These are phyloP conservation scores for Clavispora phyllophila DNA, from an alignment of 805 yeast species.

Conservation along the genomic window DNA sequence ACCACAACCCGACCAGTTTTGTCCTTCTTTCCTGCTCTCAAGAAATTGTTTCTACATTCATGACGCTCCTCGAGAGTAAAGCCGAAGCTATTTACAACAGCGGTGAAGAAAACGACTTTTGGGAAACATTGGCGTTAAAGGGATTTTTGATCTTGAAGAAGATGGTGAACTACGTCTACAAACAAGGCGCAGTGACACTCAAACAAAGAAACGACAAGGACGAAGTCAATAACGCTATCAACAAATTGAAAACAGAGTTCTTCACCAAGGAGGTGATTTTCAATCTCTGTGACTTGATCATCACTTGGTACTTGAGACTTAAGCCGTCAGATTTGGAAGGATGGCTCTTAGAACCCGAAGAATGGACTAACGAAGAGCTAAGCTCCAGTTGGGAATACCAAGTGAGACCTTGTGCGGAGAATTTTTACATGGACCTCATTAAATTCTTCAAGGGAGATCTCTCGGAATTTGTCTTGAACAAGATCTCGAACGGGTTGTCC, in stretches of 20 bases:
- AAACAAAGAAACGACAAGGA: constrained; percentile 60
- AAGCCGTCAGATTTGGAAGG: constrained; percentile 72
- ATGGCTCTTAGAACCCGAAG: constrained; percentile 88
- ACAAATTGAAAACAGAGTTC: constrained; percentile 46
- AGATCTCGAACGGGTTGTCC: constrained; percentile 44
- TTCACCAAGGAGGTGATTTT: constrained; percentile 54
- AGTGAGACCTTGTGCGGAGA: constrained; percentile 82
- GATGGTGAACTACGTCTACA: constrained; percentile 55
- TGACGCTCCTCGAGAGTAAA: constrained; percentile 56
- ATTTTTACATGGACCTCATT: constrained; percentile 72
- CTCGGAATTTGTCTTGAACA: constrained; percentile 50
- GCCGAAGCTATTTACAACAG: constrained; percentile 62
- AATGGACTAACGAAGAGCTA: constrained; percentile 82
- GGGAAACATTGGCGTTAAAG: constrained; percentile 72
- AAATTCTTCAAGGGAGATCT: constrained; percentile 54
- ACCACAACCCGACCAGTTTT: constrained; percentile 63
- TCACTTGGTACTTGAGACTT: constrained; percentile 68
- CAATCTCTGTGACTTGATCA: constrained; percentile 59
- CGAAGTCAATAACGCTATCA: constrained; percentile 57
- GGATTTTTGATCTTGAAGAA: constrained; percentile 61
- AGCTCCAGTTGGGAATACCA: constrained; percentile 77
- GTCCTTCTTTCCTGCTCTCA: constrained; percentile 60
- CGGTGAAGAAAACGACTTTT: constrained; percentile 54
- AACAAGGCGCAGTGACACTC: constrained; percentile 62
- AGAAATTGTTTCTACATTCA: constrained; percentile 55